phyloP scores from a whole-genome alignment of 83 land plant genomes.

The Picea engelmannii region DNA sequence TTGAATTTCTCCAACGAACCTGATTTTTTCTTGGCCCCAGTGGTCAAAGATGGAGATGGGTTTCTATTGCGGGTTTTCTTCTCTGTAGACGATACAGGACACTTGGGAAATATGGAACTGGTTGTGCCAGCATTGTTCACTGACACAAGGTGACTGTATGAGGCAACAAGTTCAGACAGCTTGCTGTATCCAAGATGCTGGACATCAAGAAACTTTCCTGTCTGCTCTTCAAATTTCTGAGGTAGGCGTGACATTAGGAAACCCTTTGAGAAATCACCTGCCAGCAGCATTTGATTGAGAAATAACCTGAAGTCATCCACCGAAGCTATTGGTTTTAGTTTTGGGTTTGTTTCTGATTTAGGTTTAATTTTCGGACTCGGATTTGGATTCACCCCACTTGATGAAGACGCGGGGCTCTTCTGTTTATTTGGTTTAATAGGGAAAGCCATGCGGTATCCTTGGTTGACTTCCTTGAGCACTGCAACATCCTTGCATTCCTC shows the following conservation, averaged over 20 bases:
- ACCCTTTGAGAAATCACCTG: conserved; percentile 1
- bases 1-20: background rate
- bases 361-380: background rate
- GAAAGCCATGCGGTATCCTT: no score
- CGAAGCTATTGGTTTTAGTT: background rate
- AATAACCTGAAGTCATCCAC: background rate
- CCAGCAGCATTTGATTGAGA: background rate
- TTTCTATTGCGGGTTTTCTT: background rate
- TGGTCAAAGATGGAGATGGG: background rate
- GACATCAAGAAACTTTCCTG: conserved; percentile 7
- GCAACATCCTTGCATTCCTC: no score
- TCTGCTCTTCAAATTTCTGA: background rate
- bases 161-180: background rate
- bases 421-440: no score
- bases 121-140: background rate
- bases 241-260: background rate
- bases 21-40: background rate
- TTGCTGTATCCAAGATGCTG: conserved; percentile 6
- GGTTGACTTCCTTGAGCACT: no score
- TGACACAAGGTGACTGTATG: background rate
- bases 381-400: background rate
- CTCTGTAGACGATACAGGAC: no score
- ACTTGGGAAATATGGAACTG: no score
- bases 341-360: background rate
- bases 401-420: background rate